These are phyloP conservation scores for Rhynchosporium secalis DNA, from an alignment of 2,329 filamentous ascomycete genomes.

Conservation along the genomic window DNA sequence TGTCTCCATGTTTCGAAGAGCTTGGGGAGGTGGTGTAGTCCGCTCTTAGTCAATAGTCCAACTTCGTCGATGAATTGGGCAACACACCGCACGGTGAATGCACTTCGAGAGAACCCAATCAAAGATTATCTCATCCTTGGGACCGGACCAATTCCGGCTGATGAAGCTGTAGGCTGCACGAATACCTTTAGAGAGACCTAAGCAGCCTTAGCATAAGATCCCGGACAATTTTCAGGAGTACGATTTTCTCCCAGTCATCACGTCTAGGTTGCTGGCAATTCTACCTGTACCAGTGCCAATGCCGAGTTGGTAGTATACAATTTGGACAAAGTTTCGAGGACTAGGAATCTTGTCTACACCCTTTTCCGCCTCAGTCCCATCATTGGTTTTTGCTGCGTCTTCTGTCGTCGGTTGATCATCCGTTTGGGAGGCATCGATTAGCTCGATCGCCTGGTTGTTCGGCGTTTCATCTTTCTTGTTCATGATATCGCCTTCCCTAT, in stretches of 20 bases:
- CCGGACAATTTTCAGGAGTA: constrained; percentile 33
- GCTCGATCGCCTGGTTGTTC: too few species aligned
- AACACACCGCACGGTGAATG: constrained; percentile 41
- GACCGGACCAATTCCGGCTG: constrained; percentile 41
- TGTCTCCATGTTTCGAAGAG: constrained; percentile 17
- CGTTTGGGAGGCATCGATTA: too few species aligned
- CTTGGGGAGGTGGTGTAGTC: constrained; percentile 22
- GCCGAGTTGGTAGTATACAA: constrained; percentile 60
- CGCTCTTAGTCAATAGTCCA: constrained; percentile 38
- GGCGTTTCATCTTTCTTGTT: too few species aligned
- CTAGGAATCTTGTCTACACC: too few species aligned
- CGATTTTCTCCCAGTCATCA: constrained; percentile 40
- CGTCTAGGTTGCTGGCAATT: constrained; percentile 48
- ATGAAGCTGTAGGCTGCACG: constrained; percentile 49
- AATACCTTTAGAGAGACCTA: constrained; percentile 47
- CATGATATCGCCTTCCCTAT: too few species aligned
- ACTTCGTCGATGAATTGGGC: constrained; percentile 25
- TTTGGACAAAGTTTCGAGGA: constrained; percentile 41
- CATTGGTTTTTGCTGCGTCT: too few species aligned
- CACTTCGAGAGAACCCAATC: constrained; percentile 43
- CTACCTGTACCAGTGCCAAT: constrained; percentile 53
- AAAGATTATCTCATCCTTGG: constrained; percentile 40
- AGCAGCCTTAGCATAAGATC: constrained; percentile 37
- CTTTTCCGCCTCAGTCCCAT: too few species aligned
- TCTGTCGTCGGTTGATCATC: too few species aligned